Base-by-base conservation (phyloP, 163 green algal genomes). In the Prototheca stagnorum region DNA sequence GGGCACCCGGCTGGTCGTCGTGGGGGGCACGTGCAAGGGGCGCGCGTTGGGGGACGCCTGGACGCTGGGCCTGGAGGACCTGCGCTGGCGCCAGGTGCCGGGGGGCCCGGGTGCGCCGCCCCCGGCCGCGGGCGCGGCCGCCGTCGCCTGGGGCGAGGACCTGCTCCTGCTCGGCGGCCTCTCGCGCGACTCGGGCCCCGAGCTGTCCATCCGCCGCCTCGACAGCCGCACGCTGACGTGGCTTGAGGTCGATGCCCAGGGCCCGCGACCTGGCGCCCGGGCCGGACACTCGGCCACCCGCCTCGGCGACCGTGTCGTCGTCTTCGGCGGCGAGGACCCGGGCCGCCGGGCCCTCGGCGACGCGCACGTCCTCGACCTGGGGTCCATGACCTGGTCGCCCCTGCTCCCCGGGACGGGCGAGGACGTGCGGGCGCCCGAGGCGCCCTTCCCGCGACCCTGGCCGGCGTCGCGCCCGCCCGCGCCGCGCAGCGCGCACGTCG, bases 321-420 rank as follows among this genome's bases (percentile, higher is more conserved):
- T 96, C 5, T 93, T 92, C 74, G 86, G 84, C 16, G 87, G 87
- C 1, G 87, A 96, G 67, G 84, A 93, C 61, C 31, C 37, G 9
- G 49, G 57, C 27, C 63, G 84, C 26, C 65, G 74, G 23, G 61
- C 84, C 6, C 65, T 91, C 25, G 67, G 54, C 14, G 80, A 94
- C 33, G 59, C 87, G 29, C 59, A 77, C 35, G 51, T 75, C 14
- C 70, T 94, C 25, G 75, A 95, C 51, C 70, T 94, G 45, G 47
- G 61, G 17, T 66, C 60, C 16, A 60, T 68, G 66, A 40, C 49
- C 12, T 79, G 70, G 70, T 46, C 40, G 21, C 17, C 25, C 7
- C 56, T 51, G 17, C 27, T n/a, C n/a, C n/a, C n/a, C n/a, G n/a
- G n/a, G n/a, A n/a, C n/a, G n/a, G n/a, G n/a, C n/a, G n/a, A 3